These are phyloP conservation scores for Fraxinus paxiana DNA, from an alignment of 305 asterid species.

Conservation along the genomic window DNA sequence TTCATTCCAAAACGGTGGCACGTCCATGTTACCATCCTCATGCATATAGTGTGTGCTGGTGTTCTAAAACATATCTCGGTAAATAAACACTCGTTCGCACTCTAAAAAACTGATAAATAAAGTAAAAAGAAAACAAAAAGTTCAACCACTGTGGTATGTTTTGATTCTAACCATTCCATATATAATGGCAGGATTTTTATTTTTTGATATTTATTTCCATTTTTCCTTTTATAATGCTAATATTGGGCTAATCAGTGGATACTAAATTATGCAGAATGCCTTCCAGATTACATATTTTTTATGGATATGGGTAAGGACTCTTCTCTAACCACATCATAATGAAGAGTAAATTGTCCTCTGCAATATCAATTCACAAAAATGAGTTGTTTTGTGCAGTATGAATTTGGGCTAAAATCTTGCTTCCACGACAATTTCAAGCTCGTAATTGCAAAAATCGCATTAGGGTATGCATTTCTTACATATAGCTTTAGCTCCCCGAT, in stretches of 20 bases:
- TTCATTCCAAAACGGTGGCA: background rate
- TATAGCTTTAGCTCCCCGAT: background rate
- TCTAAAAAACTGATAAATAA: background rate
- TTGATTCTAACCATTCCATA: background rate
- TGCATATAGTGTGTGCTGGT: background rate
- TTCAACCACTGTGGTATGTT: background rate
- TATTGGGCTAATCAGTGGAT: slow-evolving; percentile 22
- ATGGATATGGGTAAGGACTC: slow-evolving; percentile 79
- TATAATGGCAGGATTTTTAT: background rate
- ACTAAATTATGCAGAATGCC: slow-evolving; percentile 60
- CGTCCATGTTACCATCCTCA: background rate
- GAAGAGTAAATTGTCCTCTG: background rate
- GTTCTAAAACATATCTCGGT: background rate
- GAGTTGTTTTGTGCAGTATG: slow-evolving; percentile 53
- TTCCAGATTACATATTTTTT: slow-evolving; percentile 77
- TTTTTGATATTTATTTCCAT: background rate
- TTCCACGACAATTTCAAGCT: slow-evolving; percentile 58
- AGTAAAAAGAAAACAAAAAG: background rate
- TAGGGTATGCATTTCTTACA: slow-evolving; percentile 49
- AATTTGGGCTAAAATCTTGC: slow-evolving; percentile 62
- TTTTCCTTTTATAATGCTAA: background rate
- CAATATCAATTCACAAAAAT: slow-evolving; percentile 1
- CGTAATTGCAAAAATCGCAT: slow-evolving; percentile 48
- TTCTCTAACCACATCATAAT: slow-evolving; percentile 7
- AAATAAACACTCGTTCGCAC: background rate